Percentiles rank a stretch among this genome's conserved stretches.
These are phyloP conservation scores for Phyllosticta paracitricarpa DNA, from an alignment of 2,329 filamentous ascomycete genomes.

Conservation along the genomic window DNA sequence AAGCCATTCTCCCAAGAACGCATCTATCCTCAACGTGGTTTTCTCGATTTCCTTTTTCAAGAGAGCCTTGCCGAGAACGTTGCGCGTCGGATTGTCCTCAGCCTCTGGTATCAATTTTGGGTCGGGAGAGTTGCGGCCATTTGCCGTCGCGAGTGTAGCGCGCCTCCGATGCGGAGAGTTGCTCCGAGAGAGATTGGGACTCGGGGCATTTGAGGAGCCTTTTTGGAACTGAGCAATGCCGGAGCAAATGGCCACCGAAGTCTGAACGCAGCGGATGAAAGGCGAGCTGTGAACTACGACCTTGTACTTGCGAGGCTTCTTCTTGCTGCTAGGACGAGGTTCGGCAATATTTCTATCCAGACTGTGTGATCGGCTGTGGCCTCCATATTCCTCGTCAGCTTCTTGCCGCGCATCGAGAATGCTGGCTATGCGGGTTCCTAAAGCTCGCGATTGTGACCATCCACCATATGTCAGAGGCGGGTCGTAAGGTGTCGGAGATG, in stretches of 20 bases:
- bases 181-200: constrained; percentile 18
- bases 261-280: constrained; percentile 86
- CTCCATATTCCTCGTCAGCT: constrained; percentile 30
- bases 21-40: constrained; percentile 63
- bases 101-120: constrained; percentile 25
- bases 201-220: constrained; percentile 13
- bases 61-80: constrained; percentile 23
- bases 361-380: constrained; percentile 15
- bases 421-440: constrained; percentile 75
- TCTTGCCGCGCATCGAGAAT: constrained; percentile 47
- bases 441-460: constrained; percentile 74
- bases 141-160: constrained; percentile 7
- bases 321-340: constrained; percentile 12
- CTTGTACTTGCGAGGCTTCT: constrained; percentile 56
- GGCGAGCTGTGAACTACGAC: constrained; percentile 89
- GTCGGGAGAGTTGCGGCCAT: constrained; percentile 17
- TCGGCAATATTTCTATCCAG: constrained; percentile 6
- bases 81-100: constrained; percentile 27
- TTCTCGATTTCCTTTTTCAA: constrained; percentile 25
- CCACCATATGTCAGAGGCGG: constrained; percentile 90
- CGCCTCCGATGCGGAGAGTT: constrained; percentile 10
- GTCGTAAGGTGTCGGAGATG: constrained; percentile 89
- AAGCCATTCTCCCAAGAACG: constrained; percentile 92
- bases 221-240: constrained; percentile 62
- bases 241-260: constrained; percentile 76